Evolutionary conservation across 1,284 basidiomycete species (phyloP).

Genomic region (Trametes sp.): DNA sequence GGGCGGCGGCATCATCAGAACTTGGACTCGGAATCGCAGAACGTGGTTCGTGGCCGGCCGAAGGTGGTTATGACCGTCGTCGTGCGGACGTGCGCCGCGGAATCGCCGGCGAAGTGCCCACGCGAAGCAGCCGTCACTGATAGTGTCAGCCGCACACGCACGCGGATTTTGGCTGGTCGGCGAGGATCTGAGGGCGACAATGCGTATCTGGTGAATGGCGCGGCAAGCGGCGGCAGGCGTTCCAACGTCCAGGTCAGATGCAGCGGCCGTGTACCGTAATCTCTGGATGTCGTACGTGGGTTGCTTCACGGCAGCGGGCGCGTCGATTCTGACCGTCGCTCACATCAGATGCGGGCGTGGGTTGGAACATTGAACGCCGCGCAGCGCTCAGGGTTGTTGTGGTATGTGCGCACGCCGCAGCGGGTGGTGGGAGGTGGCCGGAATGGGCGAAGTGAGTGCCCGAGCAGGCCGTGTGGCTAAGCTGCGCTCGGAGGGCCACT

Average conservation of each 20-base stretch:
- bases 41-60: too few relatives aligned
- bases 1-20: too few relatives aligned
- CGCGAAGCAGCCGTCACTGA: not conserved
- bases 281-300: not conserved
- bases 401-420: not conserved
- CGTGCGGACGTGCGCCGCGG: not conserved
- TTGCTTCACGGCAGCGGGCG: not conserved
- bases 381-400: not conserved
- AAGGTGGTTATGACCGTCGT: not conserved
- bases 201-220: not conserved
- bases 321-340: not conserved
- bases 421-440: not conserved
- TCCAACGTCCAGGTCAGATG: too few relatives aligned
- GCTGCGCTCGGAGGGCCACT: not conserved
- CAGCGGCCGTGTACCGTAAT: too few relatives aligned
- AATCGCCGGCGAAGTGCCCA: constrained; percentile 5
- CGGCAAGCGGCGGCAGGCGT: not conserved
- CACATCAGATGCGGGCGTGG: not conserved
- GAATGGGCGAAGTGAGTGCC: not conserved
- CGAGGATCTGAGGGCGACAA: not conserved
- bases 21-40: not conserved
- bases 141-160: not conserved
- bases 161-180: not conserved
- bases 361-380: not conserved
- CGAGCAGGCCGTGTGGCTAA: constrained; percentile 9